Percentiles rank a stretch among this genome's conserved stretches.
phyloP scores from a whole-genome alignment of 2,329 filamentous ascomycete genomes.

The Geoglossum cookeanum region DNA sequence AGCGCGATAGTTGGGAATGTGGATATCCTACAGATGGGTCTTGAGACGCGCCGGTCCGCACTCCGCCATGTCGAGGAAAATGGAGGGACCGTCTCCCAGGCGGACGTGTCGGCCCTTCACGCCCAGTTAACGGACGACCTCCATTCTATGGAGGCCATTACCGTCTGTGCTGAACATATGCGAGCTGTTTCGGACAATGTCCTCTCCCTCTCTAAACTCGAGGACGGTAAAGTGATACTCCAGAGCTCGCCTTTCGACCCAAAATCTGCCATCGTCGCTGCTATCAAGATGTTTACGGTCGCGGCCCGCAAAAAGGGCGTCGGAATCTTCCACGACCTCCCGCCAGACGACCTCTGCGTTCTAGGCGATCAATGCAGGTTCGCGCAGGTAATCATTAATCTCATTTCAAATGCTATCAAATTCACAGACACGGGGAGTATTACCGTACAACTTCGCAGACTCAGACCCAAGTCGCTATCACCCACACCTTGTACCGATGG shows the following conservation, averaged over 20 bases:
- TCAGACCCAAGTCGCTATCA: neutral
- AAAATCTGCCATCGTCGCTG: constrained; percentile 42
- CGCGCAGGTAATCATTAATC: constrained; percentile 61
- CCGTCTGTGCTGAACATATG: constrained; percentile 60
- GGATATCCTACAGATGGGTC: neutral
- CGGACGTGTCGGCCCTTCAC: constrained; percentile 19
- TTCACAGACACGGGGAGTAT: constrained; percentile 48
- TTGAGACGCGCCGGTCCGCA: neutral
- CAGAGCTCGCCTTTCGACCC: constrained; percentile 52
- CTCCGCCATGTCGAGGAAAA: constrained; percentile 31
- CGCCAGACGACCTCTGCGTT: constrained; percentile 38
- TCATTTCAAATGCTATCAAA: constrained; percentile 66
- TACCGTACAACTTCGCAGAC: neutral
- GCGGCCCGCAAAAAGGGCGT: constrained; percentile 54
- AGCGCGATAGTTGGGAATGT: constrained; percentile 47
- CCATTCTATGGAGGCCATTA: constrained; percentile 60
- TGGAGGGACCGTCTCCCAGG: constrained; percentile 24
- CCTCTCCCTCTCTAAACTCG: constrained; percentile 54
- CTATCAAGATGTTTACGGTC: constrained; percentile 61
- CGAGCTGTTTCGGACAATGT: constrained; percentile 64
- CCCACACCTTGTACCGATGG: neutral
- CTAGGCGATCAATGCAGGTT: constrained; percentile 53
- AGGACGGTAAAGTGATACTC: constrained; percentile 54
- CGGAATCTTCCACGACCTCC: constrained; percentile 42
- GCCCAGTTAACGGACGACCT: constrained; percentile 34